Evolutionary conservation across 768 basidiomycete species (phyloP).

Genomic region (Macrolepiota dolichaula): DNA sequence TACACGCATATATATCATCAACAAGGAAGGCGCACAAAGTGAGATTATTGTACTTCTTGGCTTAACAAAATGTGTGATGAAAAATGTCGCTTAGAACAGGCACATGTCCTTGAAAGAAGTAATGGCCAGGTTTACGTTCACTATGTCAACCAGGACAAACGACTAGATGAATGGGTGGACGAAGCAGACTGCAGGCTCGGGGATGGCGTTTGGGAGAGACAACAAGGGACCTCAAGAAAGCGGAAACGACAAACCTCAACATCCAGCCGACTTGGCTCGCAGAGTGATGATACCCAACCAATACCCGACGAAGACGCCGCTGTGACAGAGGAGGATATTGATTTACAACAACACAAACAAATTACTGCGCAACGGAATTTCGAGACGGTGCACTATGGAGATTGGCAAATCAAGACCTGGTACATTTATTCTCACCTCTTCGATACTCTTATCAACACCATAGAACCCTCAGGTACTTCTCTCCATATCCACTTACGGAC

Average conservation of each 20-base stretch:
- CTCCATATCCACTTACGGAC: slow-evolving; percentile 83
- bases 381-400: slow-evolving; percentile 81
- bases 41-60: slow-evolving; percentile 11
- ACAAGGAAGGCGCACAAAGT: slow-evolving; percentile 32
- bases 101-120: slow-evolving; percentile 50
- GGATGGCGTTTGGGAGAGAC: slow-evolving; percentile 18
- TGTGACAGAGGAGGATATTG: slow-evolving; percentile 69
- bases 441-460: not conserved
- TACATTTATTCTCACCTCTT: slow-evolving; percentile 31
- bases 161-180: slow-evolving; percentile 73
- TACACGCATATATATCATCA: slow-evolving; percentile 27
- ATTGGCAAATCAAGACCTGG: slow-evolving; percentile 89
- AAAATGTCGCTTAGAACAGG: slow-evolving; percentile 34
- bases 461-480: slow-evolving; percentile 71
- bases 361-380: slow-evolving; percentile 77
- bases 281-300: slow-evolving; percentile 20
- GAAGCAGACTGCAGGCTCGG: slow-evolving; percentile 30
- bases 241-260: slow-evolving; percentile 35
- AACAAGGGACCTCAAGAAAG: slow-evolving; percentile 22
- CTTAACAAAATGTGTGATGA: not conserved
- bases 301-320: slow-evolving; percentile 25
- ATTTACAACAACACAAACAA: slow-evolving; percentile 64
- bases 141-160: slow-evolving; percentile 66
- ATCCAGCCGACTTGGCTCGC: slow-evolving; percentile 20
- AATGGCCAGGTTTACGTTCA: slow-evolving; percentile 64